phyloP scores from a whole-genome alignment of 2,329 filamentous ascomycete species.

The Penicillium nordicum region DNA sequence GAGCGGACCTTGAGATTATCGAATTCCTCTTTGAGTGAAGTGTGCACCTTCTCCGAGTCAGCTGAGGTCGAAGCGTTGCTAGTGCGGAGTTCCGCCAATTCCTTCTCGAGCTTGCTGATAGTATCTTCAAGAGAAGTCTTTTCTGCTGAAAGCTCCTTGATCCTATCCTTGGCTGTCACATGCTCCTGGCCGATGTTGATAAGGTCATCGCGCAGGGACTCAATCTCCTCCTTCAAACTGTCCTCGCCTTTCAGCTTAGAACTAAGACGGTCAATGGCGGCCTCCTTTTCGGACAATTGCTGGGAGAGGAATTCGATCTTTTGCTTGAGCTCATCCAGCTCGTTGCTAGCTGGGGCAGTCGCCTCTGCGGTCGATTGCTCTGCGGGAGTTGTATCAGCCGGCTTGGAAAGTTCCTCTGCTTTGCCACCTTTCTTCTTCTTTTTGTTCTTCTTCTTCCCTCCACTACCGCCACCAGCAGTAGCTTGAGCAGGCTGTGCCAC shows the following conservation, averaged over 20 bases:
- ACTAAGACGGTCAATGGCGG: conserved; percentile 67
- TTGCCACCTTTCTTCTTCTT: conserved; percentile 79
- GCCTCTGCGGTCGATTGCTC: conserved; percentile 33
- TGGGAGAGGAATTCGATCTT: conserved; percentile 36
- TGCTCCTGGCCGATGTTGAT: conserved; percentile 76
- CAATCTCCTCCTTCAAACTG: conserved; percentile 78
- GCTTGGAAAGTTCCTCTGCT: conserved; percentile 36
- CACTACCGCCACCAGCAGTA: conserved; percentile 23
- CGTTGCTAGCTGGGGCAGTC: conserved; percentile 21
- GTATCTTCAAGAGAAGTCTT: conserved; percentile 63
- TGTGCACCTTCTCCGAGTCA: conserved; percentile 51
- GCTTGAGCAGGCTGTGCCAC: conserved; percentile 19
- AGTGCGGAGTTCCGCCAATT: conserved; percentile 58
- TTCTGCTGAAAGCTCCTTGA: conserved; percentile 66
- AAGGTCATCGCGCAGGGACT: conserved; percentile 75
- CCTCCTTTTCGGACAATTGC: conserved; percentile 58
- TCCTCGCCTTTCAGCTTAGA: conserved; percentile 72
- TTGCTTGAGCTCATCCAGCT: conserved; percentile 33
- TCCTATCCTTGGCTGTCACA: conserved; percentile 74
- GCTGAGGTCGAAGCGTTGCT: conserved; percentile 46
- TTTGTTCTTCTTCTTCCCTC: conserved; percentile 70
- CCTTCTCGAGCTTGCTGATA: conserved; percentile 67
- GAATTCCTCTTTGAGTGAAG: conserved; percentile 60
- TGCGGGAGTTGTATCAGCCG: conserved; percentile 16
- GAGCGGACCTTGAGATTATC: conserved; percentile 70